Evolutionary conservation across 805 yeast genomes (phyloP), one percentile per base, ranked within the genome.

Genomic region (Wickerhamia fluorescens): DNA sequence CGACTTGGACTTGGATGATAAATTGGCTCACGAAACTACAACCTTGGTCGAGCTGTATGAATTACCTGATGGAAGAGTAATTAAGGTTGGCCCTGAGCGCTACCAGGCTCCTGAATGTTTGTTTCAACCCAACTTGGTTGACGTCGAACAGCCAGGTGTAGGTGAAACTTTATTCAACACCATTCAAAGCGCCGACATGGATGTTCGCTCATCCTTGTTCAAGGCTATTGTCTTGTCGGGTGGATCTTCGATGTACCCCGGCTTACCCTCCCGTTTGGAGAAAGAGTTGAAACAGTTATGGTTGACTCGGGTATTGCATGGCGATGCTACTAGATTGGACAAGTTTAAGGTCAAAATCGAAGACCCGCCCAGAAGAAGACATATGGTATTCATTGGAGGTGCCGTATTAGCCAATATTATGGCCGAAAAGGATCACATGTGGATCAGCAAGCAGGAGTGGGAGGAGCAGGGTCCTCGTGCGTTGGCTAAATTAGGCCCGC

Each of bases 221-320:
- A 84, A 81, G 50, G 94, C 96, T 2, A 83, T 92, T 53, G 97
- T 92, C 16, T 71, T 92, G 25, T 84, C 95, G 5, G 98, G 98
- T 53, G 98, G 98, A 34, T 88, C 97, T 2, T 82, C 95, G 29
- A 92, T 92, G 98, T 92, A 92, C 53, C 97, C 98, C 2, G 98
- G 98, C 17, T 72, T 92, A 44, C 98, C 98, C 12, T 82, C 95
- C 8, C 73, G 98, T 49, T 66, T 92, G 43, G 97, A 92, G 57
- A 89, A 85, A 56, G 98, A 92, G 57, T 71, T 92, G 58, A 92
- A 92, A 61, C 98, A 92, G 58, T 75, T 85, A 44, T 92, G 97
- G 97, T 78, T 83, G 42, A 78, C 94, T 3, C 75, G 77, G 49
- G 95, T 92, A 12, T 73, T 92, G 36, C 75, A 80, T 40, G 87